Base-by-base conservation (phyloP, 208 protist species). In the Acanthamoeba rhysodes region DNA sequence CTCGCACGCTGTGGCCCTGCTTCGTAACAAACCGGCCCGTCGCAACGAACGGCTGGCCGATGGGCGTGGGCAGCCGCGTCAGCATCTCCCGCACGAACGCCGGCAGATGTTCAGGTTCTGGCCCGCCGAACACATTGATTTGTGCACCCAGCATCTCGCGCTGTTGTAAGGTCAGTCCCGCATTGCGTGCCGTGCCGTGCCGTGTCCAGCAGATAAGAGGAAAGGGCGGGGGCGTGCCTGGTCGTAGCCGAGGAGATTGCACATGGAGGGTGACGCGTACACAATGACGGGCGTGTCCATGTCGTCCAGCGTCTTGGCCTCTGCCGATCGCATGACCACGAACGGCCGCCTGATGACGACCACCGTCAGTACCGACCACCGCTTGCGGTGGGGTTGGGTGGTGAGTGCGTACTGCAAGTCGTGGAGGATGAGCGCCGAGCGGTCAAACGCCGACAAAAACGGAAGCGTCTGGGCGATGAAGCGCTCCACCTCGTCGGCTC, bases 261-360 rank as follows among this genome's bases (percentile, higher is more conserved):
- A 84, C 9, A 84, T 16, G 34, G 74, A n/a, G 16, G 74, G 74
- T 29, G 74, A 84, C 3, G 41, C 34, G 37, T 84, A 84, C 37
- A 29, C 45, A 20, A 84, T 84, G 4, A 20, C 55, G 6, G 74
- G 74, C 74, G 74, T 84, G 0, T 55, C 74, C 0, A 84, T 10
- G 37, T 84, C 74, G 41, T 84, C 74, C 74, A 84, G 37, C 16
- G 74, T 55, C 74, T 84, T 18, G 1, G 74, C 20, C 45, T 84
- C 37, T 4, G 1, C 18, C 20, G 55, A 0, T 34, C 20, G 34
- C 41, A 84, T 84, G 18, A 84, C 32, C 32, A 45, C 0, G 8
- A 48, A 84, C 18, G 74, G 29, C 10, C 16, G 6, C 22, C 74
- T 84, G 74, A 10, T 10, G 74, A 1, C 2, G 20, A n/a, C 4